Evolutionary conservation across 495 filamentous ascomycete species (phyloP).

Genomic region (Extremus antarcticus): DNA sequence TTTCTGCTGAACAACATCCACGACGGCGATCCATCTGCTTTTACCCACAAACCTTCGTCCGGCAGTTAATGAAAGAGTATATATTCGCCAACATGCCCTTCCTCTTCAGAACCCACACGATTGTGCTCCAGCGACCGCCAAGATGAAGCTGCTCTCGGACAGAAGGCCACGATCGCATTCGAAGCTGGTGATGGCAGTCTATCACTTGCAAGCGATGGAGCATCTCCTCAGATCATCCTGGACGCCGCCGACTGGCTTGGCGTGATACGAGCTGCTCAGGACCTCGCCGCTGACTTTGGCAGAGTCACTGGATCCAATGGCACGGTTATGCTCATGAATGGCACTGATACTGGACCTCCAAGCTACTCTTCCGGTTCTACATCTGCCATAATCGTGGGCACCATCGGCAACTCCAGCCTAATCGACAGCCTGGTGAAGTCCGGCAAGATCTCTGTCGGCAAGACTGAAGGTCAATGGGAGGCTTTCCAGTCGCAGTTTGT

Average conservation of each 20-base stretch:
- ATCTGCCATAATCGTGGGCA: constrained; percentile 58
- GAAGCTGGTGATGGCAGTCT: constrained; percentile 24
- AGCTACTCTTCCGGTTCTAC: constrained; percentile 32
- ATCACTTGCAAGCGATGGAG: constrained; percentile 16
- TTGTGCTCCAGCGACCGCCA: neutral
- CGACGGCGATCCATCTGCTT: too few species aligned
- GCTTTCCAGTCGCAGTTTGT: constrained; percentile 52
- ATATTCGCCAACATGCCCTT: neutral
- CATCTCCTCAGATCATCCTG: constrained; percentile 39
- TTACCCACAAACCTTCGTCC: too few species aligned
- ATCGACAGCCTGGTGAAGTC: constrained; percentile 44
- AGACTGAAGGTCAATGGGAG: constrained; percentile 57
- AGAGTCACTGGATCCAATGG: constrained; percentile 52
- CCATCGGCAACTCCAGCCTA: constrained; percentile 50
- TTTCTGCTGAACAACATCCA: too few species aligned
- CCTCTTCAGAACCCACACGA: neutral
- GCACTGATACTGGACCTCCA: constrained; percentile 31
- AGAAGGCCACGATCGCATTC: constrained; percentile 46
- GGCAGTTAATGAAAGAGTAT: neutral
- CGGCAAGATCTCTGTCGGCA: constrained; percentile 45
- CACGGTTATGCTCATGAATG: constrained; percentile 40
- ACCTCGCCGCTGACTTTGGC: constrained; percentile 61
- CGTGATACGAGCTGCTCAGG: constrained; percentile 54
- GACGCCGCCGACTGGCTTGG: constrained; percentile 52
- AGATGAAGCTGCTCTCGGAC: constrained; percentile 36